phyloP scores from a whole-genome alignment of 208 protist species.

The Leishmania major region DNA sequence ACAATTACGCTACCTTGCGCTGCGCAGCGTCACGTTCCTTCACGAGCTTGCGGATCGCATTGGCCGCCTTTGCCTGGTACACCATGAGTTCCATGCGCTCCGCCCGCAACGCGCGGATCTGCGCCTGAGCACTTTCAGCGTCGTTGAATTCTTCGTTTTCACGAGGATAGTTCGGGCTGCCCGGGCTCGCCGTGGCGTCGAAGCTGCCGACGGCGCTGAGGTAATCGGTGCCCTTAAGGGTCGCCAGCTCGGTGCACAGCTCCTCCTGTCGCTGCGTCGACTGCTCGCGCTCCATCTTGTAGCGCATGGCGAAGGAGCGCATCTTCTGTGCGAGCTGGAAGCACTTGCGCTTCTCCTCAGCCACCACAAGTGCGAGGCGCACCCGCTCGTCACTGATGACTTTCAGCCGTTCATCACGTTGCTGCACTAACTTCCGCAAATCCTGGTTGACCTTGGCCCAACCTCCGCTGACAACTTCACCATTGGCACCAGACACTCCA shows the following conservation, averaged over 20 bases:
- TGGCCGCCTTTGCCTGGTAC: conserved; percentile 75
- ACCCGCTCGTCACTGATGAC: conserved; percentile 63
- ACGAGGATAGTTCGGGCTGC: conserved; percentile 10
- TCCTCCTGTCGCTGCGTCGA: conserved; percentile 54
- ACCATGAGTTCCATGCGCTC: conserved; percentile 70
- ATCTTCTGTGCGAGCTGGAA: conserved; percentile 78
- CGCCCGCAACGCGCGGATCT: conserved; percentile 50
- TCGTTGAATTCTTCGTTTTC: conserved; percentile 26
- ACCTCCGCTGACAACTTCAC: conserved; percentile 11
- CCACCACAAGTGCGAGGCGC: conserved; percentile 63
- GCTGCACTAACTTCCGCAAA: conserved; percentile 48
- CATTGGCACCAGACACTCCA: neutral
- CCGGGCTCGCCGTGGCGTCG: neutral
- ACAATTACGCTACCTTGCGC: conserved; percentile 10
- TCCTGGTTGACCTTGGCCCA: conserved; percentile 58
- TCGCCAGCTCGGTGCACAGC: conserved; percentile 54
- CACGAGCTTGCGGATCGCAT: conserved; percentile 76
- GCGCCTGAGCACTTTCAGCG: conserved; percentile 32
- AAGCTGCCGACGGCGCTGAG: conserved; percentile 46
- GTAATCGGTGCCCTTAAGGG: conserved; percentile 82
- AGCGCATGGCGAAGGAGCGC: conserved; percentile 48
- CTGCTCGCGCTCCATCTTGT: conserved; percentile 52
- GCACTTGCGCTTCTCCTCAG: conserved; percentile 68
- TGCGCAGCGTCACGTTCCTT: conserved; percentile 57
- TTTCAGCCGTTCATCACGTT: conserved; percentile 54